Conservation (phyloP, 2,329 filamentous ascomycete species). For the Aspergillus aculeatinus region DNA sequence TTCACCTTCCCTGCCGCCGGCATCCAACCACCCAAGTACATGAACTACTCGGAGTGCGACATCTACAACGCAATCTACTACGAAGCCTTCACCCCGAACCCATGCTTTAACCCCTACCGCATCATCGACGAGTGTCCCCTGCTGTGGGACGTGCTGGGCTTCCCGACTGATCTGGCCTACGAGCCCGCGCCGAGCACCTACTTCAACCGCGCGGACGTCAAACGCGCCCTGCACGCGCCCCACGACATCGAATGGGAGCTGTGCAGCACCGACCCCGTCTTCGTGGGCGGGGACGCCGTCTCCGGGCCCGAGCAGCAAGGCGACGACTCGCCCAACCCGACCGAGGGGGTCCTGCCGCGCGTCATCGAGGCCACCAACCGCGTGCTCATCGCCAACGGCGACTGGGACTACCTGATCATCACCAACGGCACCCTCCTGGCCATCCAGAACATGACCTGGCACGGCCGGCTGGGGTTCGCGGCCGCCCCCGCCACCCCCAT, state of each 20-base stretch:
- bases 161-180: conserved; percentile 57
- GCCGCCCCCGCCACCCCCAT: conserved; percentile 56
- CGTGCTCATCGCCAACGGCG: conserved; percentile 72
- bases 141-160: conserved; percentile 67
- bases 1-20: conserved; percentile 52
- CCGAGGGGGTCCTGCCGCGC: conserved; percentile 50
- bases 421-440: conserved; percentile 69
- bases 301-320: conserved; percentile 36
- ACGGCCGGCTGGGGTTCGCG: conserved; percentile 70
- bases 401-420: conserved; percentile 69
- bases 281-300: conserved; percentile 36
- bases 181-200: conserved; percentile 61
- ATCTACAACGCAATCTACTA: conserved; percentile 57
- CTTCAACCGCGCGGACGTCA: conserved; percentile 70
- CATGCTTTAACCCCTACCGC: conserved; percentile 77
- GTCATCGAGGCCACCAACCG: conserved; percentile 59
- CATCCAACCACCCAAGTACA: conserved; percentile 59
- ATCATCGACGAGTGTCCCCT: conserved; percentile 70
- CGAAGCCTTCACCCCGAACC: conserved; percentile 62
- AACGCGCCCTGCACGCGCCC: conserved; percentile 65
- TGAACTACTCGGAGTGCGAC: conserved; percentile 53
- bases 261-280: conserved; percentile 45
- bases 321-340: conserved; percentile 51
- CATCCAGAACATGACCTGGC: conserved; percentile 84
- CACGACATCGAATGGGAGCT: conserved; percentile 28